These are phyloP conservation scores for Leishmania gerbilli DNA, from an alignment of 208 protist species.

Conservation along the genomic window DNA sequence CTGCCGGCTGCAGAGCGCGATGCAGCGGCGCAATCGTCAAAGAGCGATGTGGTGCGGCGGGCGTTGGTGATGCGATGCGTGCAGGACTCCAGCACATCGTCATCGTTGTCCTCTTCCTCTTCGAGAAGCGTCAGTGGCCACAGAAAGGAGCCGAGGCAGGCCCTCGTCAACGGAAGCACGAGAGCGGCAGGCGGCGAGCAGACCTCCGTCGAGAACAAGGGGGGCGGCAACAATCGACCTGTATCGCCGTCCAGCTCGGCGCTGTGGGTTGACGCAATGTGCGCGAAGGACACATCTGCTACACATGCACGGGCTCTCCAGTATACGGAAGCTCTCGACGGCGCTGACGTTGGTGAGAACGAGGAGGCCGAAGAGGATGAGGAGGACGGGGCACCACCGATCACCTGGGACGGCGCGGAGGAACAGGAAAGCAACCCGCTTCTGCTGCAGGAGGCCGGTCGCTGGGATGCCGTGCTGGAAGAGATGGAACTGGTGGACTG, in stretches of 20 bases:
- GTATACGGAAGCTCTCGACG: background rate
- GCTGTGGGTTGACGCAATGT: background rate
- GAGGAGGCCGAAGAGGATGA: background rate
- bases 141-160: background rate
- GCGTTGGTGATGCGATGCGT: background rate
- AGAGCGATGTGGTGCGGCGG: background rate
- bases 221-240: background rate
- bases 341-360: background rate
- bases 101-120: background rate
- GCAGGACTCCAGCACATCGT: background rate
- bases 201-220: background rate
- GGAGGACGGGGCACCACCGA: background rate
- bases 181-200: background rate
- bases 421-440: background rate
- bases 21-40: background rate
- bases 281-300: background rate
- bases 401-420: background rate
- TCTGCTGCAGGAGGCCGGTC: conserved; percentile 19
- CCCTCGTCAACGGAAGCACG: background rate
- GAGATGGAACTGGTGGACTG: conserved; percentile 32
- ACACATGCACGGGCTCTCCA: background rate
- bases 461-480: conserved; percentile 22
- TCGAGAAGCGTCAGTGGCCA: background rate
- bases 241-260: background rate
- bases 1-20: background rate